Evolutionary conservation across 1,284 basidiomycete genomes (phyloP).

Genomic region (Ustilago trichophora): DNA sequence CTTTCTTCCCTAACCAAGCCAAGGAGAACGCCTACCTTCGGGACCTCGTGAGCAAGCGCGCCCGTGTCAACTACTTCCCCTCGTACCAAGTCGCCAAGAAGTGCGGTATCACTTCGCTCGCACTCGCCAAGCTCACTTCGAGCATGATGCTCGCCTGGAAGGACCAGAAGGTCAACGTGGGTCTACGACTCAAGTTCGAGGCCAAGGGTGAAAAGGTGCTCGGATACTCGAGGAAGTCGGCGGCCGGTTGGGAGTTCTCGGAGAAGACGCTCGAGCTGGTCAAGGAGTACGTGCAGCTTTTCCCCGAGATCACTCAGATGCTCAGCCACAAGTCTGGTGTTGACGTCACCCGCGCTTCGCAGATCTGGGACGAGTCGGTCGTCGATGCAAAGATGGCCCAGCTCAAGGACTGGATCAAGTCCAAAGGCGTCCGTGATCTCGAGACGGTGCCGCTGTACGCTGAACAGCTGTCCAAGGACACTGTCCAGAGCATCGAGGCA

Average conservation of each 20-base stretch:
- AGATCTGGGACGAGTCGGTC: conserved; percentile 75
- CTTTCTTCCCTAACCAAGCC: conserved; percentile 56
- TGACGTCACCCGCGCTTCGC: conserved; percentile 75
- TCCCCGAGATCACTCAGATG: conserved; percentile 60
- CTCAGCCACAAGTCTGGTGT: conserved; percentile 68
- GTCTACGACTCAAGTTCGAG: conserved; percentile 95
- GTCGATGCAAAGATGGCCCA: conserved; percentile 79
- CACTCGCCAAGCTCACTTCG: conserved; percentile 86
- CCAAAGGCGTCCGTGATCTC: conserved; percentile 85
- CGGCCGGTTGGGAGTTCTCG: conserved; percentile 91
- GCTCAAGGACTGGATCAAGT: conserved; percentile 85
- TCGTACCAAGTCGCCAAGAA: conserved; percentile 54
- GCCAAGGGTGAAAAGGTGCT: conserved; percentile 94
- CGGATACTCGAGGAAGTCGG: conserved; percentile 87
- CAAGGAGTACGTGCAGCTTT: conserved; percentile 75
- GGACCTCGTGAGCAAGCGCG: conserved; percentile 51
- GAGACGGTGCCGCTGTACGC: conserved; percentile 92
- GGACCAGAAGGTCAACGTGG: conserved; percentile 83
- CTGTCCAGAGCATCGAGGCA: conserved; percentile 69
- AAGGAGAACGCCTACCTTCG: conserved; percentile 56
- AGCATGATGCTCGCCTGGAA: conserved; percentile 86
- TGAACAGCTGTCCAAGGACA: conserved; percentile 82
- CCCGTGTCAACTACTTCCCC: conserved; percentile 46
- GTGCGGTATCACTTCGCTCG: conserved; percentile 53
- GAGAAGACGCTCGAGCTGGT: conserved; percentile 84